Conservation (phyloP, 164 flowering plant species). For the Brasenia schreberi region DNA sequence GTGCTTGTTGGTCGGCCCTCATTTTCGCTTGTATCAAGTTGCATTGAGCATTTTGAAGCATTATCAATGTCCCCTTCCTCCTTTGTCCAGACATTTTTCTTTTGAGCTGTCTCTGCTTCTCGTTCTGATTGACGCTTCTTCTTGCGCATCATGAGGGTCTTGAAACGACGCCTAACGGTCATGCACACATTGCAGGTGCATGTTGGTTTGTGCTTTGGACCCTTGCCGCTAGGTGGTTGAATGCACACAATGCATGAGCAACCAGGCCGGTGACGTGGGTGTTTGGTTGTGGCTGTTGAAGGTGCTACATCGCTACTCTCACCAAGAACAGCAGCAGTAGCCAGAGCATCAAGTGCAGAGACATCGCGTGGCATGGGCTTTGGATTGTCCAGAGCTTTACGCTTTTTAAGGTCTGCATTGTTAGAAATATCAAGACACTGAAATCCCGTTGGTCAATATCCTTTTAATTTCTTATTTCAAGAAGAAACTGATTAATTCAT, state of each 20-base stretch:
- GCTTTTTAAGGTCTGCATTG: conserved; percentile 50
- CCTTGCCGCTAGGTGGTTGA: conserved; percentile 98
- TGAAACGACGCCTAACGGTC: conserved; percentile 59
- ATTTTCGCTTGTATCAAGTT: conserved; percentile 20
- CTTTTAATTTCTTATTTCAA: too few relatives aligned
- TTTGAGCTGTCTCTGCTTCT: conserved; percentile 62
- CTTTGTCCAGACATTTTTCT: conserved; percentile 24
- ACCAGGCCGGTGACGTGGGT: conserved; percentile 95
- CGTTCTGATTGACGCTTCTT: conserved; percentile 60
- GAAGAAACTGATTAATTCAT: too few relatives aligned
- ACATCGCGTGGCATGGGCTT: conserved; percentile 26
- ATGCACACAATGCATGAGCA: conserved; percentile 97
- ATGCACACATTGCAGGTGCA: conserved; percentile 53
- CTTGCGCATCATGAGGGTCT: conserved; percentile 59
- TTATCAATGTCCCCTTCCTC: conserved; percentile 52
- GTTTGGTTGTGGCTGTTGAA: conserved; percentile 65
- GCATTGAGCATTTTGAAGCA: conserved; percentile 13
- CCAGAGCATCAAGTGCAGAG: conserved; percentile 82
- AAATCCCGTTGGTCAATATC: neutral
- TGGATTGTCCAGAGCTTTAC: conserved; percentile 22
- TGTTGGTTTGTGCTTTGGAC: conserved; percentile 66
- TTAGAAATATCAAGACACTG: neutral
- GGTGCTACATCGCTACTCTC: conserved; percentile 35
- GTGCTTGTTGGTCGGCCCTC: conserved; percentile 21
- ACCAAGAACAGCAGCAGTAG: conserved; percentile 81